phyloP scores from a whole-genome alignment of 2,329 filamentous ascomycete genomes.

The Fusarium heterosporum region DNA sequence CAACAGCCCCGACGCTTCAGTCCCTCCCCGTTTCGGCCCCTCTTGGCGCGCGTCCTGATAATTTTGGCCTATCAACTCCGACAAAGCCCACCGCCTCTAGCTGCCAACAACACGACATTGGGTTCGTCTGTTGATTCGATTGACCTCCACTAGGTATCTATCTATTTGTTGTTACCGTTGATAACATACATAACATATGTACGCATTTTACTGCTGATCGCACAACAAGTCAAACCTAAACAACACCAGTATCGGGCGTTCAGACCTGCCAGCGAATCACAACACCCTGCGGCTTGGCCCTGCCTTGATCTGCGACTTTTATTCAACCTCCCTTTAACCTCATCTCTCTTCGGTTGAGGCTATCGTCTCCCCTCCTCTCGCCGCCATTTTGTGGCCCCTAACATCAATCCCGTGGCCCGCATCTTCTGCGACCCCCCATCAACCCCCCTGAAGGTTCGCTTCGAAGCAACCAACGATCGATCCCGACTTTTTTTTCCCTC shows the following conservation, averaged over 20 bases:
- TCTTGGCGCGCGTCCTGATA: conserved; percentile 33
- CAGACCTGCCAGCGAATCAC: conserved; percentile 37
- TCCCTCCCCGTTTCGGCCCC: conserved; percentile 31
- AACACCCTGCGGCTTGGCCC: conserved; percentile 35
- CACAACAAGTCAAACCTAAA: conserved; percentile 30
- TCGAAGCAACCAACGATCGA: conserved; percentile 36
- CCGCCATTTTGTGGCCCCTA: conserved; percentile 45
- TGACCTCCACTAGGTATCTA: background rate
- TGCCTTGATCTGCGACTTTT: conserved; percentile 27
- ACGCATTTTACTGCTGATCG: conserved; percentile 41
- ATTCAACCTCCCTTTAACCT: conserved; percentile 14
- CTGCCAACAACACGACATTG: conserved; percentile 31
- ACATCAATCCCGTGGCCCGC: conserved; percentile 37
- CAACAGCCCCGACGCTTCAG: conserved; percentile 8
- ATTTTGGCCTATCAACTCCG: conserved; percentile 44
- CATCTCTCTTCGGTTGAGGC: conserved; percentile 28
- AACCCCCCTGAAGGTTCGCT: conserved; percentile 38
- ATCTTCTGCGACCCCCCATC: conserved; percentile 40
- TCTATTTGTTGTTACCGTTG: conserved; percentile 34
- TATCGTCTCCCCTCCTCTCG: conserved; percentile 29
- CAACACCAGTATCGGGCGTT: conserved; percentile 32
- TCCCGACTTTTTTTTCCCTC: conserved; percentile 24
- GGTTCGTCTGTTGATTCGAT: conserved; percentile 21
- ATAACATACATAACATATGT: conserved; percentile 8
- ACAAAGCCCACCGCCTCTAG: conserved; percentile 44